phyloP scores from a whole-genome alignment of 768 basidiomycete genomes.

The Leccinum longicurvipes region DNA sequence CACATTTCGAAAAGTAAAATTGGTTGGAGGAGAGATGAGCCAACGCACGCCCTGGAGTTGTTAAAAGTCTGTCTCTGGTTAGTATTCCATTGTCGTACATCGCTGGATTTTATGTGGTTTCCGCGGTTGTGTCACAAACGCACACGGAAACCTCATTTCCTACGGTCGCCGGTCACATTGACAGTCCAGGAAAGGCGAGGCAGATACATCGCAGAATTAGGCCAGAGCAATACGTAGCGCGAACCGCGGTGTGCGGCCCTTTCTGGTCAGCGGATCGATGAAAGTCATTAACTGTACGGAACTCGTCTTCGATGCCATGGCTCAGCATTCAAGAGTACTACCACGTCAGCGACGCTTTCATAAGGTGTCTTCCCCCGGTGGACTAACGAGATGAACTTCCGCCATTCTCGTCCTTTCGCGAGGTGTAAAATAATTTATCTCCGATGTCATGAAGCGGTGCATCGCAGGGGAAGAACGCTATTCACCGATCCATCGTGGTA shows the following conservation, averaged over 20 bases:
- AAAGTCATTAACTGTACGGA: conserved; percentile 12
- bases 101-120: conserved; percentile 29
- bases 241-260: conserved; percentile 10
- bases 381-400: conserved; percentile 13
- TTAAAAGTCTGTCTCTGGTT: conserved; percentile 16
- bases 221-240: conserved; percentile 22
- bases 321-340: conserved; percentile 1
- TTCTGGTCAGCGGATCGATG: conserved; percentile 7
- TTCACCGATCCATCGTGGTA: conserved; percentile 29
- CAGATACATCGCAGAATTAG: conserved; percentile 23
- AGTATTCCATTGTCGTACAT: conserved; percentile 11
- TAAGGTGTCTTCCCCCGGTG: conserved; percentile 13
- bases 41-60: conserved; percentile 15
- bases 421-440: conserved; percentile 25
- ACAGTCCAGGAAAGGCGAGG: conserved; percentile 36
- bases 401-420: conserved; percentile 17
- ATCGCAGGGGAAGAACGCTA: conserved; percentile 20
- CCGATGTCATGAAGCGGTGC: conserved; percentile 27
- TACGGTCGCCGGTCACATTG: conserved; percentile 31
- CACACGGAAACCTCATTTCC: conserved; percentile 40
- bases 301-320: conserved; percentile 5
- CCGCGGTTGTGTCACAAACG: conserved; percentile 31
- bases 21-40: conserved; percentile 13
- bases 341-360: conserved; percentile 1
- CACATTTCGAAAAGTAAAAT: conserved; percentile 47